phyloP scores from a whole-genome alignment of 176 grass and related monocot genomes.

The Oryza officinalis region DNA sequence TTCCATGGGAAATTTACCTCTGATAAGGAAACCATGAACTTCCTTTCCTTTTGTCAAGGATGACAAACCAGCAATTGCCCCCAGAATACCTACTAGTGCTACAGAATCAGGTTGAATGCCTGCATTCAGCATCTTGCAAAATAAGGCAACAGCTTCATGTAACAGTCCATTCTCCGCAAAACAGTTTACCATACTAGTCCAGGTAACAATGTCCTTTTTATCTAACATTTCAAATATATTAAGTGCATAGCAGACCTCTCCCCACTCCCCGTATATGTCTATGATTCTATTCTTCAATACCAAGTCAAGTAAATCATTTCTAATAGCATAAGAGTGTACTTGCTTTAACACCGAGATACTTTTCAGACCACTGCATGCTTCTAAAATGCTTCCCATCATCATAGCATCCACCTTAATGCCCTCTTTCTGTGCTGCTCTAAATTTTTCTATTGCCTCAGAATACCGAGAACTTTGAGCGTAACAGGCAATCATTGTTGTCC shows the following conservation, averaged over 20 bases:
- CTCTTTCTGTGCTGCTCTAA: slow-evolving; percentile 45
- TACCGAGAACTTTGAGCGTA: slow-evolving; percentile 59
- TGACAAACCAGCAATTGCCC: slow-evolving; percentile 55
- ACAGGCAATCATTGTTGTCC: slow-evolving; percentile 67
- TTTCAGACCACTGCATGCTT: slow-evolving; percentile 57
- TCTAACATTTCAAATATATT: slow-evolving; percentile 60
- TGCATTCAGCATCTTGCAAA: slow-evolving; percentile 58
- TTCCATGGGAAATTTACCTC: slow-evolving; percentile 53
- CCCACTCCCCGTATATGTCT: slow-evolving; percentile 67
- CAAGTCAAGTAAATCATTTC: slow-evolving; percentile 72
- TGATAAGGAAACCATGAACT: slow-evolving; percentile 77
- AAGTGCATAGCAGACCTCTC: slow-evolving; percentile 42
- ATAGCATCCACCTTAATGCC: slow-evolving; percentile 66
- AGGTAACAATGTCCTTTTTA: slow-evolving; percentile 75
- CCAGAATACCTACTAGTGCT: slow-evolving; percentile 65
- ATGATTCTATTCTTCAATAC: slow-evolving; percentile 68
- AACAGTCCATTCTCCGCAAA: slow-evolving; percentile 41
- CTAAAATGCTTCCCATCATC: slow-evolving; percentile 86
- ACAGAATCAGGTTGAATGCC: slow-evolving; percentile 66
- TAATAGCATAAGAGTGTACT: slow-evolving; percentile 70
- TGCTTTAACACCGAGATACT: slow-evolving; percentile 53
- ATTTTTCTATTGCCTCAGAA: slow-evolving; percentile 59
- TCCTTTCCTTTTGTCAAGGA: slow-evolving; percentile 79
- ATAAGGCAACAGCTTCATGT: slow-evolving; percentile 68
- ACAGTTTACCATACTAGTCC: slow-evolving; percentile 89